A percentile compares a stretch with the other conserved stretches of the same genome.
phyloP scores from a whole-genome alignment of 371 early-diverging fungal genomes.

The Aphelidium insulamus region DNA sequence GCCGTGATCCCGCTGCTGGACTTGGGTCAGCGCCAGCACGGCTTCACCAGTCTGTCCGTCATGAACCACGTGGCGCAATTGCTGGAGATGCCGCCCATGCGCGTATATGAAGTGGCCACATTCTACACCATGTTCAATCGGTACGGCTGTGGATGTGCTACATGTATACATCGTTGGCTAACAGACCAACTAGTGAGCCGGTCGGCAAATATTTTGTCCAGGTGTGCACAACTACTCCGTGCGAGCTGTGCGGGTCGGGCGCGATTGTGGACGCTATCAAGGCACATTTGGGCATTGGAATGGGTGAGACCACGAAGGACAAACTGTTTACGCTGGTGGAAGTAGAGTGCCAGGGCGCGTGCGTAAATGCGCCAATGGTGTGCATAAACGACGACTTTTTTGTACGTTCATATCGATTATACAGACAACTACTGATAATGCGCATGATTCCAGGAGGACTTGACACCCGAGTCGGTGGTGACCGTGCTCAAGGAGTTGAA shows the following conservation, averaged over 20 bases:
- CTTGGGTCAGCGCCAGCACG: slow-evolving; percentile 82
- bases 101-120: slow-evolving; percentile 97
- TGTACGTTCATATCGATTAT: slow-evolving; percentile 17
- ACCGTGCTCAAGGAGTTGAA: slow-evolving; percentile 70
- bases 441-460: slow-evolving; percentile 49
- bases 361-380: slow-evolving; percentile 92
- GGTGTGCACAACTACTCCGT: slow-evolving; percentile 94
- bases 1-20: slow-evolving; percentile 91
- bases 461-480: slow-evolving; percentile 74
- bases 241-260: slow-evolving; percentile 80
- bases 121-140: slow-evolving; percentile 98
- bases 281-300: slow-evolving; percentile 64
- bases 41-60: slow-evolving; percentile 74
- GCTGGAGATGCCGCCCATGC: slow-evolving; percentile 89
- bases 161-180: background rate
- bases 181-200: slow-evolving; percentile 35
- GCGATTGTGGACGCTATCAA: slow-evolving; percentile 69
- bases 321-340: slow-evolving; percentile 89
- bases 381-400: slow-evolving; percentile 94
- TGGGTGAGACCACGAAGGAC: slow-evolving; percentile 84
- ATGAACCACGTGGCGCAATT: slow-evolving; percentile 92
- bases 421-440: background rate
- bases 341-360: slow-evolving; percentile 98
- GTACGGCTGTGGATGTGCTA: slow-evolving; percentile 11
- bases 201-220: slow-evolving; percentile 94